These are phyloP conservation scores for Solanum verrucosum DNA, from an alignment of 257 asterid species.

Conservation along the genomic window DNA sequence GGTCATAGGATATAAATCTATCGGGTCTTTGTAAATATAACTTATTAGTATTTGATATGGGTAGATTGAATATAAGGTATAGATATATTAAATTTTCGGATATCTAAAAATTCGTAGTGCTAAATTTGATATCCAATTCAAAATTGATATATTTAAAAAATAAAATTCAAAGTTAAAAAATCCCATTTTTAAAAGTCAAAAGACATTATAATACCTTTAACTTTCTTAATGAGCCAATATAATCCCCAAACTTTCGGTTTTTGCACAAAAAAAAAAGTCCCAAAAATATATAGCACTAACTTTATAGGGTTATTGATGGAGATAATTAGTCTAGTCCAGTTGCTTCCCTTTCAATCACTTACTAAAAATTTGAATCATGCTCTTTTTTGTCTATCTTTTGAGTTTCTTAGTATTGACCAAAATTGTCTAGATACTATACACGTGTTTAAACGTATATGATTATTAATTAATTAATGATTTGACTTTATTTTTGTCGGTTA, in stretches of 20 bases:
- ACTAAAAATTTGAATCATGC: no score
- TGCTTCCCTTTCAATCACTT: background rate
- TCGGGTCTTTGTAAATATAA: no score
- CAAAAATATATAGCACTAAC: background rate
- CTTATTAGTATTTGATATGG: no score
- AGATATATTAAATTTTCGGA: accelerated
- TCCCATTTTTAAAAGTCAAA: background rate
- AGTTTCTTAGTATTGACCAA: background rate
- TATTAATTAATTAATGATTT: no score
- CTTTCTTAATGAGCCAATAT: background rate
- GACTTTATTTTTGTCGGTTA: background rate
- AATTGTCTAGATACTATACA: background rate
- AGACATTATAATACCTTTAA: background rate
- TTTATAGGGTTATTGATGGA: background rate
- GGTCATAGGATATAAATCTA: no score
- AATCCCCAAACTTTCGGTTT: background rate
- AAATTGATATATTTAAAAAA: no score
- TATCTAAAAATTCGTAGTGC: no score
- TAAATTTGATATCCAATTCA: no score
- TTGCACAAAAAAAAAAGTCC: background rate
- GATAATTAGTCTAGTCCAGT: background rate
- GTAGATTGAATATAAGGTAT: no score
- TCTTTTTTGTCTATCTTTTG: no score
- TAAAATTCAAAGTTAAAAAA: background rate
- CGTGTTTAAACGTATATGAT: background rate